Evolutionary conservation across 1,284 basidiomycete species (phyloP).

Genomic region (Mycena sp.): DNA sequence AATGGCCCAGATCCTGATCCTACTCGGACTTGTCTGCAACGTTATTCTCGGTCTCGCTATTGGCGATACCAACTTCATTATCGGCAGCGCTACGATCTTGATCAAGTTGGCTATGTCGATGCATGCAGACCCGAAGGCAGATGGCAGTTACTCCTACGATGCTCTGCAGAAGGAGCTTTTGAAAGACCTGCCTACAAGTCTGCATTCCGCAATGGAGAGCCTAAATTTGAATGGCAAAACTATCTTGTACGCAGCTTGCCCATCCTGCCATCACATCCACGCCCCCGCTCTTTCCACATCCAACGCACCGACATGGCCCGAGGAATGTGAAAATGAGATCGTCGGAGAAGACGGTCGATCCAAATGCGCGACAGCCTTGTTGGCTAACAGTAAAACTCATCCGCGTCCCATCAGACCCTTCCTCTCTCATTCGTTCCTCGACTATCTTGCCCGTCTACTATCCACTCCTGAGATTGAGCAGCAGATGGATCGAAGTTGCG

Average conservation of each 20-base stretch:
- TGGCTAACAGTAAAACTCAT: background rate
- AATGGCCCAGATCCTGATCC: too few relatives aligned
- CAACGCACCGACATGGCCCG: conserved; percentile 17
- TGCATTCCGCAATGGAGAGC: conserved; percentile 28
- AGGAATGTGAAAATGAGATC: conserved; percentile 21
- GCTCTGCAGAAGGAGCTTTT: conserved; percentile 25
- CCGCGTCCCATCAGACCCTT: conserved; percentile 21
- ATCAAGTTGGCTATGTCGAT: too few relatives aligned
- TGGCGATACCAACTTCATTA: too few relatives aligned
- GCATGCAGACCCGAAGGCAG: too few relatives aligned
- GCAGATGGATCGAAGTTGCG: conserved; percentile 27
- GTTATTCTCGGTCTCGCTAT: too few relatives aligned
- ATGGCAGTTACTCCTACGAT: too few relatives aligned
- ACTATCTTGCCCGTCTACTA: conserved; percentile 33
- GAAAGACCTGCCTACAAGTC: conserved; percentile 27
- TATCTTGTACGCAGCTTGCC: conserved; percentile 31
- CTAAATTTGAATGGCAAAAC: conserved; percentile 36
- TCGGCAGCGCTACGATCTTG: too few relatives aligned
- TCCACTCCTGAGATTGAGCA: conserved; percentile 28
- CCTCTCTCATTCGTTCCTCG: conserved; percentile 21
- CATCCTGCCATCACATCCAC: conserved; percentile 33
- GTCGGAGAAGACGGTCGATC: background rate
- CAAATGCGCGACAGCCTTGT: conserved; percentile 17
- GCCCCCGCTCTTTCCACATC: conserved; percentile 15
- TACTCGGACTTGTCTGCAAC: too few relatives aligned